These are phyloP conservation scores for Torulaspora delbrueckii DNA, from an alignment of 805 yeast species.

Conservation along the genomic window DNA sequence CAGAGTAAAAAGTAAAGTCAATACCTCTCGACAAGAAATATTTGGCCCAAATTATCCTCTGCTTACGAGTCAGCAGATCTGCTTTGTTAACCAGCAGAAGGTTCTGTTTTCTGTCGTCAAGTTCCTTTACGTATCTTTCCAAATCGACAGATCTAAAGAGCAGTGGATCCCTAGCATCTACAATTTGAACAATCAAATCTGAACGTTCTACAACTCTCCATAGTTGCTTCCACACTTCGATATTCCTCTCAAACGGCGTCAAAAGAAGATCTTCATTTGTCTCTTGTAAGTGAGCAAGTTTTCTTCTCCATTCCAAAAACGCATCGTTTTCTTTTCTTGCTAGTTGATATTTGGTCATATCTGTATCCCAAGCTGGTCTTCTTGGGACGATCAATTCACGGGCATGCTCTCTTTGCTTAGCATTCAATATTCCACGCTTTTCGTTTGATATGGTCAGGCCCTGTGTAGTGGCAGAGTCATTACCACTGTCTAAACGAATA, in stretches of 20 bases:
- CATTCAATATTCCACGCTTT: conserved; percentile 56
- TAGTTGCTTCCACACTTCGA: conserved; percentile 96
- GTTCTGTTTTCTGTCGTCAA: conserved; percentile 71
- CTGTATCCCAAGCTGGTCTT: conserved; percentile 79
- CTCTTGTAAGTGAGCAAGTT: conserved; percentile 79
- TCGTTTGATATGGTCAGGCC: conserved; percentile 61
- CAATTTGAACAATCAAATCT: conserved; percentile 92
- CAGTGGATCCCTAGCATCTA: conserved; percentile 93
- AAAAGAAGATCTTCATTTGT: conserved; percentile 69
- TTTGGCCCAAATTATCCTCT: conserved; percentile 81
- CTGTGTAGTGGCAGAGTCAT: conserved; percentile 41
- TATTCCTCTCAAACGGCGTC: conserved; percentile 95
- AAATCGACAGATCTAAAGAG: conserved; percentile 84
- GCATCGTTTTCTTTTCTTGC: conserved; percentile 87
- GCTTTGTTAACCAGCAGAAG: conserved; percentile 88
- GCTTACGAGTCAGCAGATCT: conserved; percentile 72
- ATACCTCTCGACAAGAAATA: conserved; percentile 68
- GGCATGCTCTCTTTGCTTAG: conserved; percentile 63
- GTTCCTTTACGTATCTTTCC: conserved; percentile 74
- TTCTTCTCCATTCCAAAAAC: conserved; percentile 91
- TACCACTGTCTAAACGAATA: conserved; percentile 57
- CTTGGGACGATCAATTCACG: conserved; percentile 80
- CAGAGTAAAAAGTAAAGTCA: conserved; percentile 87
- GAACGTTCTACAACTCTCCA: conserved; percentile 98
- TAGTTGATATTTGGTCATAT: conserved; percentile 67